A percentile compares a stretch with the other conserved stretches of the same genome.
phyloP scores from a whole-genome alignment of 139 green algal genomes.

The Chlorella vulgaris region DNA sequence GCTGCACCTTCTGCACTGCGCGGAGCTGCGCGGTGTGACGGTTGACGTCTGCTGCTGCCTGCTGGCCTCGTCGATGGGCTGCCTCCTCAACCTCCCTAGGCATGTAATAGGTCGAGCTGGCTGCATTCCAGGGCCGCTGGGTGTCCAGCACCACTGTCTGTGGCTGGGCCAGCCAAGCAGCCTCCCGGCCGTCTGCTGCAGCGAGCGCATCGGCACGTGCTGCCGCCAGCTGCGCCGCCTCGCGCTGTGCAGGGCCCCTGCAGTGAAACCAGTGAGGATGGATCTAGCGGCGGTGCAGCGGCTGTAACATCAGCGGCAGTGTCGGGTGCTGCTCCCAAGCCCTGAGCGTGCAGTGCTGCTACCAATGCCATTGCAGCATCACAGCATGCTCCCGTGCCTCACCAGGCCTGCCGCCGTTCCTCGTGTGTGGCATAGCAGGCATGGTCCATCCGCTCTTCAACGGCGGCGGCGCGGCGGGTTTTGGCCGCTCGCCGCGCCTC shows the following conservation, averaged over 20 bases:
- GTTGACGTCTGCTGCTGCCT: constrained; percentile 22
- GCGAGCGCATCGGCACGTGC: not conserved
- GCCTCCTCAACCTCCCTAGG: constrained; percentile 17
- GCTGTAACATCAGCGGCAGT: not conserved
- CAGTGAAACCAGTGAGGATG: not conserved
- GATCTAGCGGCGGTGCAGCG: too few species aligned
- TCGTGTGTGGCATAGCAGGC: not conserved
- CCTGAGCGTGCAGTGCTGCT: not conserved
- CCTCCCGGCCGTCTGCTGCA: not conserved
- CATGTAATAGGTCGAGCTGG: constrained; percentile 32
- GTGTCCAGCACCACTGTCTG: constrained; percentile 20
- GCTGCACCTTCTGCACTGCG: not conserved
- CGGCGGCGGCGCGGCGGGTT: not conserved
- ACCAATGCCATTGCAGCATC: not conserved
- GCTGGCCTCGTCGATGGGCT: constrained; percentile 8
- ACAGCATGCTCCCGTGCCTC: not conserved
- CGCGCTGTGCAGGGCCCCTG: constrained; percentile 12
- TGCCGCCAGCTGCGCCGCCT: constrained; percentile 13
- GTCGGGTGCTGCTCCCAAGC: not conserved
- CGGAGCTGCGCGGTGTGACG: not conserved
- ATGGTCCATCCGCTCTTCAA: constrained; percentile 19
- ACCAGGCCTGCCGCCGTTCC: constrained; percentile 18
- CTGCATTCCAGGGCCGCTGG: constrained; percentile 5
- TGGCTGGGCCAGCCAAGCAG: not conserved
- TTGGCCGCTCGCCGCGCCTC: constrained; percentile 14